Base-by-base conservation (phyloP, 1,284 basidiomycete species). In the Peniophora sp. region DNA sequence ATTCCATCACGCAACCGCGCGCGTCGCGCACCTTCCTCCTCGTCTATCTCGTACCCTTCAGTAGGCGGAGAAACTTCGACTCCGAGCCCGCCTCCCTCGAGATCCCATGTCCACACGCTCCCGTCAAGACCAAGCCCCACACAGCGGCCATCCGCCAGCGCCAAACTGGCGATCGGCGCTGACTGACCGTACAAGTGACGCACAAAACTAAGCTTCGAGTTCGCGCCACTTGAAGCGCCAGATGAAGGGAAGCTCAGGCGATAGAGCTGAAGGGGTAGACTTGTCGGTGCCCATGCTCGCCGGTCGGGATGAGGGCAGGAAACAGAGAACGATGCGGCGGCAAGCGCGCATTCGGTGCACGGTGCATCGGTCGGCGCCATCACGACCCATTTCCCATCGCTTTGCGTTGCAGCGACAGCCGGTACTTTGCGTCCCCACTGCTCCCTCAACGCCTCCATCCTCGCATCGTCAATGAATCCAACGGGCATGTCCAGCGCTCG, bases 331-430 rank as follows among this genome's bases (percentile, higher is more conserved):
- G 52, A 50, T 14, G 58, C 52, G 20, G 59, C 43, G 8, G 48
- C 11, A 34, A 47, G 25, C 57, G 58, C 5, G 61, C 56, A 38
- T n/a, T 17, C 3, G 47, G 44, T 19, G 51, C 44, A 22, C 47
- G 38, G n/a, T 49, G 27, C 20, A 20, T 79, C 73, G 1, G 72
- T 79, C 5, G 85, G 79, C 8, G 83, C 87, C 45, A 91, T 72
- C 9, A 90, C 81, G 46, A 91, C 79, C 83, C 86, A 91, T 68
- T 87, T 89, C 8, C 88, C 88, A 59, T 90, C 88, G 8, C 87
- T 88, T 59, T 87, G 81, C 14, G 77, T 82, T 55, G 81, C 83
- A 19, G 80, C 77, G 27, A 90, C 80, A 14, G 72, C 69, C 36
- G 70, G 66, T 12, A 90, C 76, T 63, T 87, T 89, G 53, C 86